Conservation (phyloP, 1,284 basidiomycete species). For the Mycena citricolor region DNA sequence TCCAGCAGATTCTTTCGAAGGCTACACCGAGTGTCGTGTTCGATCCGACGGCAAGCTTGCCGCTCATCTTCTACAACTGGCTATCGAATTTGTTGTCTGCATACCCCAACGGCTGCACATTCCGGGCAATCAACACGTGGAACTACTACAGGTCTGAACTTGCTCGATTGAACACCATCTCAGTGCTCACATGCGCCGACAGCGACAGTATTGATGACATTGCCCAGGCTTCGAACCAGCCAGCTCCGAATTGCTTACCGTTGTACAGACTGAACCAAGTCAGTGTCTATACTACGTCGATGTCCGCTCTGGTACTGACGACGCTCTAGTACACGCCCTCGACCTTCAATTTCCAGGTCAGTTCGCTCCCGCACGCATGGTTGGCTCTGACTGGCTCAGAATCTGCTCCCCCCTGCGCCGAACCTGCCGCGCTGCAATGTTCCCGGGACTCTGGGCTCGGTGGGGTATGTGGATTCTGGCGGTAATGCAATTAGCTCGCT, state of each 20-base stretch:
- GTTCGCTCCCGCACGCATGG: not conserved
- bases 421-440: slow-evolving; percentile 8
- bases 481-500: too few species aligned
- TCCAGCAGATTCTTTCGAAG: slow-evolving; percentile 1
- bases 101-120: not conserved
- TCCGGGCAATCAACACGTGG: not conserved
- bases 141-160: slow-evolving; percentile 2
- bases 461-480: too few species aligned
- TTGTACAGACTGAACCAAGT: not conserved
- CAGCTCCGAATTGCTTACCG: slow-evolving; percentile 1
- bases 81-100: not conserved
- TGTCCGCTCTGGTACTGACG: not conserved
- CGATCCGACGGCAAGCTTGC: not conserved
- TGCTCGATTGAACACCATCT: too few species aligned
- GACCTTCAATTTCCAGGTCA: slow-evolving; percentile 3
- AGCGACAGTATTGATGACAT: not conserved
- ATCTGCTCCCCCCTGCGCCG: slow-evolving; percentile 1
- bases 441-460: not conserved
- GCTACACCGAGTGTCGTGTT: not conserved
- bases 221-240: not conserved
- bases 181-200: too few species aligned
- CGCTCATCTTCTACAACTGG: not conserved
- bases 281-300: not conserved
- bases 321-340: slow-evolving; percentile 1
- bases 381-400: not conserved